Evolutionary conservation across 306 rosid species (phyloP), one percentile per base, ranked within the genome.

Genomic region (Dicorynia guianensis): DNA sequence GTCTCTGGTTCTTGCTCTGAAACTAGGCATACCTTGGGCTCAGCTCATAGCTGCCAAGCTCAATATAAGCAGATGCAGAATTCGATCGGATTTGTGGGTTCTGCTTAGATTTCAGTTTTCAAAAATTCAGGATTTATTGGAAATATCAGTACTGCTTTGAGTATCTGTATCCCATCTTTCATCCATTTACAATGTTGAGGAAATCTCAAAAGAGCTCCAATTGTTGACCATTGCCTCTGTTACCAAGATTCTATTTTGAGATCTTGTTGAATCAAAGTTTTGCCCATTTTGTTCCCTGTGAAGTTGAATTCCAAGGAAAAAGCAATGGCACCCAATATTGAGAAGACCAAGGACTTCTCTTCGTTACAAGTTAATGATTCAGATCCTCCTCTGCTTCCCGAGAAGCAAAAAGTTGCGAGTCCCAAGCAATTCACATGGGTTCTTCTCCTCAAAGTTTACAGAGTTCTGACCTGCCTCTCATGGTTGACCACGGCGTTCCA

Each of bases 401-500:
- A 96, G 42, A 92, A 92, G 67, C 85, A 85, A 52, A 90, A 89
- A 63, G 85, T 90, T 20, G 71, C 85, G 3, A 92, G 91, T 13
- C 82, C 94, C 25, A 96, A 90, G 74, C 99, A 90, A 6, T 88
- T 96, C 58, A 92, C 94, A 5, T 92, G 96, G 93, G 84, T 93
- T 72, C 91, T 96, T 68, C 97, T 93, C 72, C 99, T 96, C 57
- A 90, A 88, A 80, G 87, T 89, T 20, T 87, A 90, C 75, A 87
- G 89, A 83, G 66, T 88, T 57, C 19, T 96, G 57, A 79, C 88
- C 56, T 84, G 84, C 63, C 80, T 93, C 55, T 84, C 98, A 15
- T 90, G 98, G 97, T 69, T 93, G 67, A 85, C 96, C 49, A 71
- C 39, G 56, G 87, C 91, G 58, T 18, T 76, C 44, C 82, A 64